Base-by-base conservation (phyloP, 768 basidiomycete genomes). In the Boletellus sp. region DNA sequence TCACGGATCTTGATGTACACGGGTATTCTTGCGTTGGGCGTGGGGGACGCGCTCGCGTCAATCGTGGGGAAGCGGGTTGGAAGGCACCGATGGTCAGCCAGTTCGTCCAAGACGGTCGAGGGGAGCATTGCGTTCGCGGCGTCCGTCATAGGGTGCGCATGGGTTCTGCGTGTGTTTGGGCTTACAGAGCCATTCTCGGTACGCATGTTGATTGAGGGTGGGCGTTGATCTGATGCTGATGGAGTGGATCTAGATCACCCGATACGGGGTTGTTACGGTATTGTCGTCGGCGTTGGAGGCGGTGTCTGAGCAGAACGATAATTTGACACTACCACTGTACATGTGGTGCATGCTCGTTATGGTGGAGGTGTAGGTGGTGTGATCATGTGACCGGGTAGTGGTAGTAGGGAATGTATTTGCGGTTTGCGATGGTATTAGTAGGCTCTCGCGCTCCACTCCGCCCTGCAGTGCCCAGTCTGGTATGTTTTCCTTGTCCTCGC, bases 41-140 rank as follows among this genome's bases (percentile, higher is more conserved):
- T 98, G 35, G 96, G 96, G 9, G 96, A 99, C 69, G 94, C 94
- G 7, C 67, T 96, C 63, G 94, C 94, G 16, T 97, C 94, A 16
- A 85, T 98, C 52, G 82, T 94, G 36, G 96, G 96, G 15, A 88
- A 89, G 64, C 80, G 87, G 33, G 64, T 90, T 26, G 96, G 96
- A 4, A 78, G 74, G 22, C 75, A 85, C 59, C 78, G 83, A 55
- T 99, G 96, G 96, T 89, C 90, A 6, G 76, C 85, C 5, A 82
- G 79, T 19, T 87, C 87, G 8, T 74, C 79, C 20, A 98, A 98
- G 70, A 98, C 95, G 7, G 65, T 97, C 31, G 94, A 97, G 70
- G 96, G 96, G 15, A 94, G 87, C 54, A 66, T 81, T 28, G 93
- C 93, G 8, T 94, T 96, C 67, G 77, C 80, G 22, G 43, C 74